Base-by-base conservation (phyloP, 2,329 filamentous ascomycete species). In the Simplicillium aogashimaense region DNA sequence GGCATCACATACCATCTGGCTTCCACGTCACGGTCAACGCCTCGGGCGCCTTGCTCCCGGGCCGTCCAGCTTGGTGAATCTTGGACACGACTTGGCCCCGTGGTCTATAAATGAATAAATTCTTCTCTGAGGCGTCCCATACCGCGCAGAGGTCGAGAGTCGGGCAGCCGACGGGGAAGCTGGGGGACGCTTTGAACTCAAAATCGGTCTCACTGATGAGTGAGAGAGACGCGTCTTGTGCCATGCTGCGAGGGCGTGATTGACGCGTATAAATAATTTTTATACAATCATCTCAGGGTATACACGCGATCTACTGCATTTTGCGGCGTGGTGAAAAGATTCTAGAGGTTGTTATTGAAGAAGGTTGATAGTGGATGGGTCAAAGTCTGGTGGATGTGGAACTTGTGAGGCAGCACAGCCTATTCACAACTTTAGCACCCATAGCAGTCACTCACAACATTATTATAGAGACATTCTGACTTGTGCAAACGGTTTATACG, bases 141-240 rank as follows among this genome's bases (percentile, higher is more conserved):
- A 88, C 70, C 5, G 82, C 81, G n/a, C 83, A 71, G 35, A 97
- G 70, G 61, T 95, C 86, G 66, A 94, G 85, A 8, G 81, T 83
- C 13, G 89, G 86, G 59, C 87, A 94, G 60, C 84, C 86, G 18
- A 80, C 72, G 29, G 90, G 69, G 38, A 83, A 72, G 36, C 69
- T 65, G 29, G 69, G 63, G 30, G 74, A 68, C 16, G 78, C 69
- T 17, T 69, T 68, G 35, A 70, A 63, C 38, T 73, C 67, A 45
- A 82, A 69, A 47, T 66, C 65, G 49, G 75, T 78, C 54, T 80
- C 70, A 59, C 74, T 74, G 47, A 74, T 59, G 35, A 72, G 64
- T 47, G 64, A 48, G 44, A 78, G 64, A 46, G 61, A 51, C 41
- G 43, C 51, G 38, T 46, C 43, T 41, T 49, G 44, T 16, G 49